Percentiles rank a stretch among this genome's conserved stretches.
Evolutionary conservation across 129 eudicot species (phyloP).

Genomic region (Ambrosia artemisiifolia): DNA sequence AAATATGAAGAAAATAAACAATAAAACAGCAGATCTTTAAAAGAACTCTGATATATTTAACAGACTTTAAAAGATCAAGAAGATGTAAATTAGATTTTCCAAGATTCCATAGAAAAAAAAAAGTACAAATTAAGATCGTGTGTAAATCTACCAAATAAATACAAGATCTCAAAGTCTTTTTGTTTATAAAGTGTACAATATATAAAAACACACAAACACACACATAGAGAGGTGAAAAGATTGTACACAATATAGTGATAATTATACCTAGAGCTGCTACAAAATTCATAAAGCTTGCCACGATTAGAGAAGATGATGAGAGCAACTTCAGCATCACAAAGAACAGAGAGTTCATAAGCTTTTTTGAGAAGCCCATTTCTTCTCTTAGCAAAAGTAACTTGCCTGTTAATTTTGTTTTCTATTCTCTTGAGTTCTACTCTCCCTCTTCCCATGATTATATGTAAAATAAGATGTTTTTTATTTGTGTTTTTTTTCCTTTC

Average conservation of each 20-base stretch:
- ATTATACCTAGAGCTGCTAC: slow-evolving; percentile 61
- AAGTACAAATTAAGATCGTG: slow-evolving; percentile 17
- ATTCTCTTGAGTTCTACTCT: slow-evolving; percentile 66
- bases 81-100: background rate
- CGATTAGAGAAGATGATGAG: slow-evolving; percentile 68
- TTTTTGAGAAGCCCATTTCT: slow-evolving; percentile 72
- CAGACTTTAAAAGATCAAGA: background rate
- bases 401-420: slow-evolving; percentile 68
- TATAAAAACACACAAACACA: background rate
- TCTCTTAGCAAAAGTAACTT: slow-evolving; percentile 68
- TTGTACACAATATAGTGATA: background rate
- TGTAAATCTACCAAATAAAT: slow-evolving; percentile 10
- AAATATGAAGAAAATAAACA: background rate
- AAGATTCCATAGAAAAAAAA: slow-evolving; percentile 5
- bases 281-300: slow-evolving; percentile 67
- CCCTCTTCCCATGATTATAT: slow-evolving; percentile 61
- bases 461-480: background rate
- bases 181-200: background rate
- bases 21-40: slow-evolving; percentile 18
- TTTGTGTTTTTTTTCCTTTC: slow-evolving; percentile 24
- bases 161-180: slow-evolving; percentile 2
- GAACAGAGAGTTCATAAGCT: slow-evolving; percentile 66
- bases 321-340: slow-evolving; percentile 79
- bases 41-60: background rate
- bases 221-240: background rate